Percentiles rank a stretch among this genome's conserved stretches.
phyloP scores from a whole-genome alignment of 345 rosid species.

The Cardamine resedifolia region DNA sequence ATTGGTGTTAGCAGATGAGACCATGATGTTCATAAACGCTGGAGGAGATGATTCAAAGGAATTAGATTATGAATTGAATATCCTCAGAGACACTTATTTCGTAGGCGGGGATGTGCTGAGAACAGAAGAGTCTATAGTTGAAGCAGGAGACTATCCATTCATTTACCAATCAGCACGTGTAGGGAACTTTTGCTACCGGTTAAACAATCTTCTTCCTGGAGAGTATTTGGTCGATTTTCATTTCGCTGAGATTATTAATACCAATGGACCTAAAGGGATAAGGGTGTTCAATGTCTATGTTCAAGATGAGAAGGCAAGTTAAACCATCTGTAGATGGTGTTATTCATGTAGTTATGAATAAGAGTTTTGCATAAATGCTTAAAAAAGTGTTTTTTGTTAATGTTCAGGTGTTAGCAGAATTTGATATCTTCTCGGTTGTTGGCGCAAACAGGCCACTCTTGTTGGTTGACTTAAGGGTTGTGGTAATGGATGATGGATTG shows the following conservation, averaged over 20 bases:
- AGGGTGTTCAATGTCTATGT: conserved; percentile 82
- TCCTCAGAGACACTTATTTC: conserved; percentile 55
- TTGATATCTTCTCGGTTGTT: conserved; percentile 79
- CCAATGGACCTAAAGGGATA: conserved; percentile 86
- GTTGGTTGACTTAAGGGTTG: conserved; percentile 65
- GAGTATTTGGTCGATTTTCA: conserved; percentile 78
- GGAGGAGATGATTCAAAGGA: conserved; percentile 58
- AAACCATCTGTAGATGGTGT: not conserved
- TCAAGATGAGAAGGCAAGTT: conserved; percentile 86
- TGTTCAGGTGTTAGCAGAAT: conserved; percentile 83
- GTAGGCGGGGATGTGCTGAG: conserved; percentile 73
- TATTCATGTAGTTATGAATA: not conserved
- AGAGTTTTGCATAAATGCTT: not conserved
- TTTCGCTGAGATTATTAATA: conserved; percentile 83
- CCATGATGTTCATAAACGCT: conserved; percentile 69
- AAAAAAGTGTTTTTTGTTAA: conserved; percentile 20
- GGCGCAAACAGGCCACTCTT: conserved; percentile 83
- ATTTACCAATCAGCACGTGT: conserved; percentile 75
- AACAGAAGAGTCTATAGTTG: conserved; percentile 68
- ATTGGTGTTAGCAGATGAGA: conserved; percentile 51
- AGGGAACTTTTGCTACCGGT: conserved; percentile 66
- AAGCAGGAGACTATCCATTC: conserved; percentile 74
- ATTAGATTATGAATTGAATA: conserved; percentile 45
- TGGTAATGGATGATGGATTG: conserved; percentile 65
- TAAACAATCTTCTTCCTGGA: conserved; percentile 56